Evolutionary conservation across 176 grass and related monocot genomes (phyloP), one percentile per base, ranked within the genome.

Genomic region (Chrysopogon serrulatus): DNA sequence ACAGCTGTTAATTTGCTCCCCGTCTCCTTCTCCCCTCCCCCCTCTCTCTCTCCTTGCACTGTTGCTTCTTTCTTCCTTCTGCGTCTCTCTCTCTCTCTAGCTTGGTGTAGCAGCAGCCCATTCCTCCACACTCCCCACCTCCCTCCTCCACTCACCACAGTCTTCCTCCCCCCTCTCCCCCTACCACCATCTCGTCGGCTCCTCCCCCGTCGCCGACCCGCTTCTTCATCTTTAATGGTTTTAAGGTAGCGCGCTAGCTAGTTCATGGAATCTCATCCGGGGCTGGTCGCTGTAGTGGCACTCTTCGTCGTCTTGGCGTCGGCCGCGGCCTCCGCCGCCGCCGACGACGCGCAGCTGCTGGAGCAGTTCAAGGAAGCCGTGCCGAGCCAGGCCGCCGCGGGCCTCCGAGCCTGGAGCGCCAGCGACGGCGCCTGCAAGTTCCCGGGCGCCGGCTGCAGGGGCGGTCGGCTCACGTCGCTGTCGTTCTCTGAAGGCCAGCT

Each of bases 331-430:
- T 75, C 56, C 0, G 51, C 73, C 4, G 90, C 81, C 10, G 92
- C 78, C 6, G 95, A 98, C 80, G 84, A 88, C 65, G 88, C 62
- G 18, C 88, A 93, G 77, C 85, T 98, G 61, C 85, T 98, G 3
- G 66, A 95, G 18, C 75, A 88, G 43, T 98, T 98, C 87, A 98
- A 86, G 90, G 74, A 71, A 76, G 83, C 89, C 15, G 23, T 95
- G 32, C 72, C 84, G 18, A 79, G 71, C 87, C 92, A 80, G 61
- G 56, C 42, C 93, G 65, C 43, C 9, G 15, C 87, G 60, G 45
- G 3, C 73, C 83, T 98, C 44, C 24, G 47, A 1, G 61, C 33
- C 36, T 98, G 96, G 96, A 82, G 13, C 80, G 19, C 79, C 1
- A 67, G 43, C 68, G 70, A 90, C 9, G 82, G 85, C 27, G 79